Evolutionary conservation across 805 yeast genomes (phyloP).

Genomic region (Saturnispora sekii): DNA sequence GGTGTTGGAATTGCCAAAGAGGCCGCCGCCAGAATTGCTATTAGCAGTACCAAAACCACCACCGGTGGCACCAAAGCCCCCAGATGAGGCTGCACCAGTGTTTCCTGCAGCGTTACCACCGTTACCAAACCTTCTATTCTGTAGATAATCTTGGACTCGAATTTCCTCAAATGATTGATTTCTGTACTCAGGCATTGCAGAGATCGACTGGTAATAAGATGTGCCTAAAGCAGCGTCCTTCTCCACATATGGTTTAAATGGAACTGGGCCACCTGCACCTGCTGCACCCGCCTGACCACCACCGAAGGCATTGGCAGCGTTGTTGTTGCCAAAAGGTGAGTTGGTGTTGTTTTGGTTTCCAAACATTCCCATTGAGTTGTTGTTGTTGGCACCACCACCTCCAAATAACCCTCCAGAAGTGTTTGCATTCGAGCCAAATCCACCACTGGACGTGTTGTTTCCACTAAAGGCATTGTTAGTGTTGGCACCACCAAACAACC

Average conservation of each 20-base stretch:
- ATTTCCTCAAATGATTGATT: conserved; percentile 80
- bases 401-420: not conserved
- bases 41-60: conserved; percentile 30
- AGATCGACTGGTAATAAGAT: conserved; percentile 60
- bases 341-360: conserved; percentile 13
- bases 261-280: conserved; percentile 19
- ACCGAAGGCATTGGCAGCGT: conserved; percentile 8
- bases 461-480: conserved; percentile 5
- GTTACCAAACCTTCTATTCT: conserved; percentile 53
- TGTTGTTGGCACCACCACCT: conserved; percentile 6
- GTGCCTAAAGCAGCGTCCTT: conserved; percentile 55
- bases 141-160: conserved; percentile 79
- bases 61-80: conserved; percentile 25
- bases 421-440: conserved; percentile 22
- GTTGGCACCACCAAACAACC: conserved; percentile 18
- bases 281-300: too few relatives aligned
- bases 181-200: conserved; percentile 85
- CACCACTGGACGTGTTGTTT: conserved; percentile 19
- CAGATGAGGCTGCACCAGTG: not conserved
- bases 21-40: conserved; percentile 20
- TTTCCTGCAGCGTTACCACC: conserved; percentile 17
- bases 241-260: conserved; percentile 62
- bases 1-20: too few relatives aligned
- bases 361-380: conserved; percentile 10
- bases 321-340: conserved; percentile 33